phyloP scores from a whole-genome alignment of 2,329 filamentous ascomycete species.

The Colletotrichum acutatum region DNA sequence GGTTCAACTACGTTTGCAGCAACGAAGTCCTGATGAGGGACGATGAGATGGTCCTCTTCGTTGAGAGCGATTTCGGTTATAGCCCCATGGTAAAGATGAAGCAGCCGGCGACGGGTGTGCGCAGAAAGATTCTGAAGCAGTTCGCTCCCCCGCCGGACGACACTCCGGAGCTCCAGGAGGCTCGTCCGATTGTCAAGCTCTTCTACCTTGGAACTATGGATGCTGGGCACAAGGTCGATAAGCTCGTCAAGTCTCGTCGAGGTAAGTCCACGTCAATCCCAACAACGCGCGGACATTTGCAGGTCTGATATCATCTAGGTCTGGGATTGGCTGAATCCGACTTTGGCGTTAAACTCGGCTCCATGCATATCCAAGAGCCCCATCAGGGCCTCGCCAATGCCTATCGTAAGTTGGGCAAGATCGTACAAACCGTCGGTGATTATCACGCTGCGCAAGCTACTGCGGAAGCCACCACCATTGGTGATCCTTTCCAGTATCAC shows the following conservation, averaged over 20 bases:
- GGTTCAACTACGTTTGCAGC: conserved; percentile 92
- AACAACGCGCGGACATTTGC: neutral
- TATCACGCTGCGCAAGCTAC: conserved; percentile 97
- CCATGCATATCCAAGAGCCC: conserved; percentile 89
- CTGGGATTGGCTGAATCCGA: conserved; percentile 93
- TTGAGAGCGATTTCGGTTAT: conserved; percentile 99
- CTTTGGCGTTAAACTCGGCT: conserved; percentile 88
- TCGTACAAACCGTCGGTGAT: conserved; percentile 93
- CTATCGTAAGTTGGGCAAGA: conserved; percentile 93
- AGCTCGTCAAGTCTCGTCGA: conserved; percentile 89
- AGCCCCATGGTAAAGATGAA: conserved; percentile 95
- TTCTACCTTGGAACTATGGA: conserved; percentile 98
- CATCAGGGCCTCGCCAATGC: conserved; percentile 89
- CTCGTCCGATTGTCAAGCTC: conserved; percentile 89
- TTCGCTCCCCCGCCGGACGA: conserved; percentile 98
- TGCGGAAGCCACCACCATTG: conserved; percentile 92
- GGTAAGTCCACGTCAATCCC: conserved; percentile 64
- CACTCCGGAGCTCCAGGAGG: conserved; percentile 91
- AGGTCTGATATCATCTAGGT: conserved; percentile 63
- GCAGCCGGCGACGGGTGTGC: conserved; percentile 94
- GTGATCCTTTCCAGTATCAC: conserved; percentile 94
- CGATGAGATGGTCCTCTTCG: conserved; percentile 96
- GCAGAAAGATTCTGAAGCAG: conserved; percentile 96
- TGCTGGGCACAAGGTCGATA: conserved; percentile 95
- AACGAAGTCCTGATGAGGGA: conserved; percentile 95